These are phyloP conservation scores for Dictyostelium brefeldianum DNA, from an alignment of 78 protist species.

Conservation along the genomic window DNA sequence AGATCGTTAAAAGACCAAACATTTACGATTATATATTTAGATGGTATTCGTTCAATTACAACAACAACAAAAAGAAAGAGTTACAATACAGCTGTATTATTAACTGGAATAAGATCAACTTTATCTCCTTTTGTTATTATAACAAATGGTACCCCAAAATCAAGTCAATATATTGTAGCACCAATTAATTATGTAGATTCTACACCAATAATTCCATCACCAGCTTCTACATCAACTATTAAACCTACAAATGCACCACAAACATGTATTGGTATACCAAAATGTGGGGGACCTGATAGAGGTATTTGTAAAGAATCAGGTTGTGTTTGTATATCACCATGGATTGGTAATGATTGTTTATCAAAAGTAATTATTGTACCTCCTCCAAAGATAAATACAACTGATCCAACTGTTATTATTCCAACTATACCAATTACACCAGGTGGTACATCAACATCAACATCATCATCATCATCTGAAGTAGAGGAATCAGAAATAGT, in stretches of 20 bases:
- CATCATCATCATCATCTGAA: too few relatives aligned
- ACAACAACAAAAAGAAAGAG: too few relatives aligned
- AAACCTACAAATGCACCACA: neutral
- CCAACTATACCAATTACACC: too few relatives aligned
- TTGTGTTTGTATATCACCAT: constrained; percentile 22
- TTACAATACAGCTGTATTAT: too few relatives aligned
- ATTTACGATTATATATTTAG: neutral
- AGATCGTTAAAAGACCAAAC: neutral
- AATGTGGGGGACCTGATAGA: neutral
- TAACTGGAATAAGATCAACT: neutral
- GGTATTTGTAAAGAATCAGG: neutral
- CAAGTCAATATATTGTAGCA: neutral
- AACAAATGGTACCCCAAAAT: neutral
- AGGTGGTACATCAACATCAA: too few relatives aligned
- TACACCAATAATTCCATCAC: neutral
- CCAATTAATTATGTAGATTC: neutral
- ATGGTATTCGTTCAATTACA: neutral
- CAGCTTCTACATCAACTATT: neutral
- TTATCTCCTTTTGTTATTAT: neutral
- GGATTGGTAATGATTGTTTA: constrained; percentile 1
- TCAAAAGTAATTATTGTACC: neutral
- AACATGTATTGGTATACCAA: neutral
- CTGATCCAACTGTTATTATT: neutral
- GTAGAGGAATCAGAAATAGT: neutral
- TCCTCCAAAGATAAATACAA: neutral